Base-by-base conservation (phyloP, 192 early-diverging fungal species). In the Umbelopsis vinacea region DNA sequence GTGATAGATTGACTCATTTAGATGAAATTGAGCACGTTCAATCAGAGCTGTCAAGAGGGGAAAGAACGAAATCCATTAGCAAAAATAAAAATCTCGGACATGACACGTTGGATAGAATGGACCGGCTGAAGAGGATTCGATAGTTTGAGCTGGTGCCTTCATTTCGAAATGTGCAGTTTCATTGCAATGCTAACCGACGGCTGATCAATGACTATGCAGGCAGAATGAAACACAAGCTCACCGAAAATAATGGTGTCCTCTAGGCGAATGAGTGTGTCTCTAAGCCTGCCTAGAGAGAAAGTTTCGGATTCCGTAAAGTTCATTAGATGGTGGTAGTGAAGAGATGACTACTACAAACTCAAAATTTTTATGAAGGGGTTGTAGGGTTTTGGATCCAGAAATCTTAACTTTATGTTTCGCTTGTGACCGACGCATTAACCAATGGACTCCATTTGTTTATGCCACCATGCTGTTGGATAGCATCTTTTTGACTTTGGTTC, bases 211-310 rank as follows among this genome's bases (percentile, higher is more conserved):
- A 5, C 29, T 29, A 29, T 29, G 3, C 1, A 3, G 29, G 29
- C 29, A 29, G 3, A 29, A 29, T 29, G 29, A 22, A 47, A 10
- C 12, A 33, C 33, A 6, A 46, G 60, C 73, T 69, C 82, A 82
- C 93, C 92, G 81, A 96, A 95, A 53, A 96, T 93, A 74, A 98
- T 97, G 14, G 94, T 93, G 82, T 98, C 97, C 76, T 98, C 97
- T 40, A 96, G 83, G n/a, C 95, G 87, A 60, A 97, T 90, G n/a
- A 99, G 82, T 23, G 88, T 89, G 81, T 89, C 80, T 19, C 92
- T 87, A 35, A 93, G 82, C 77, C 88, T 75, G 54, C 78, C 73
- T 33, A 85, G 76, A 21, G 73, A 74, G 15, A 80, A 81, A 23
- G 78, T 66, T 21, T 72, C 67, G 21, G 75, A 71, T 19, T 72